Base-by-base conservation (phyloP, 306 rosid genomes). In the Macrotyloma uniflorum region DNA sequence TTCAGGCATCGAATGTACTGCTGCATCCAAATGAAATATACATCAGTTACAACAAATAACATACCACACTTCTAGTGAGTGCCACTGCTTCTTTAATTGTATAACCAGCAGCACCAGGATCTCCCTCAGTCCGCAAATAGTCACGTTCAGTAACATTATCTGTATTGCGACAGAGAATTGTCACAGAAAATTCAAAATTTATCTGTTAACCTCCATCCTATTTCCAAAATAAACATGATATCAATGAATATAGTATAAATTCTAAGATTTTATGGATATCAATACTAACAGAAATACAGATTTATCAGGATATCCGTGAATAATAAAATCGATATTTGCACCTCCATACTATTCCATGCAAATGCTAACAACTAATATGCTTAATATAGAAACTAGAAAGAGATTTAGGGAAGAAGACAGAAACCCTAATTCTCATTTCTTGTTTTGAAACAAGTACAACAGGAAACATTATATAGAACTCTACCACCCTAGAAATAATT, bases 71-170 rank as follows among this genome's bases (percentile, higher is more conserved):
- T 80, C 89, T 86, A 28, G 96, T 89, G 57, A 93, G 94, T 23
- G 87, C 88, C 69, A 89, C 86, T 28, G 98, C 98, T 85, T 95
- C 98, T 85, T 88, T 95, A 77, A 95, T 88, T 70, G 98, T 91
- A 84, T 93, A 95, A 83, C 99, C 99, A 32, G 89, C 87, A 59
- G 96, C 97, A 80, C 91, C 85, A 26, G 98, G 98, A 76, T 93
- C 97, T 47, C 98, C 99, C 78, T 95, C 99, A 1, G 93, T 86
- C 76, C 97, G 90, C 82, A 95, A 84, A 85, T 82, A 93, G 87
- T 95, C 99, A 4, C 96, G 96, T 47, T 89, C 89, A 36, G 85
- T 55, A 69, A 87, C 80, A 80, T 86, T 77, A 72, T 80, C 93
- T 84, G 80, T 73, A 78, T 67, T 46, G 72, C 67, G 22, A 72